These are phyloP conservation scores for Chytriomyces sp. DNA, from an alignment of 192 early-diverging fungal species.

Conservation along the genomic window DNA sequence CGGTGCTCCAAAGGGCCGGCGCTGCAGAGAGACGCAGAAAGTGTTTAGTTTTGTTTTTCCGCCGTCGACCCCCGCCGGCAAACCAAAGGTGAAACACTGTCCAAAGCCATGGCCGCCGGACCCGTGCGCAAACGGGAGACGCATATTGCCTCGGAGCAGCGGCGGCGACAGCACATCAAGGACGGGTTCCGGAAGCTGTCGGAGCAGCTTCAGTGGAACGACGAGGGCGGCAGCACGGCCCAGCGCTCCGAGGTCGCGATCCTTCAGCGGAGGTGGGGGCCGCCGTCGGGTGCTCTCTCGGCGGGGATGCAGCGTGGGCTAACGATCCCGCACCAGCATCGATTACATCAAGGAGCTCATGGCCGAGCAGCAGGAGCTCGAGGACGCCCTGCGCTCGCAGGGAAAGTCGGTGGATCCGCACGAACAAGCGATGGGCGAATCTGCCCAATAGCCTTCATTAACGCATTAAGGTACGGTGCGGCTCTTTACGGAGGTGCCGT, in stretches of 20 bases:
- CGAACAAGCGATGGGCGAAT: too few relatives aligned
- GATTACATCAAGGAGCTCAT: constrained; percentile 42
- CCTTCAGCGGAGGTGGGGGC: constrained; percentile 59
- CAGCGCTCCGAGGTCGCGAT: constrained; percentile 86
- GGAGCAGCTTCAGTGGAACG: constrained; percentile 41
- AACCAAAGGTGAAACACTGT: too few relatives aligned
- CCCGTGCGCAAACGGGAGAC: constrained; percentile 24
- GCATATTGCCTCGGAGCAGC: constrained; percentile 94
- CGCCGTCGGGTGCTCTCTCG: background rate
- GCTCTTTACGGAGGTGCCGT: background rate
- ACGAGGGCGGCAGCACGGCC: constrained; percentile 11
- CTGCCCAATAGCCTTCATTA: too few relatives aligned
- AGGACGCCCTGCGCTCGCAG: background rate
- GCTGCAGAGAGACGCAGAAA: too few relatives aligned
- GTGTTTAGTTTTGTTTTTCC: background rate
- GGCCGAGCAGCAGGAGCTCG: constrained; percentile 6
- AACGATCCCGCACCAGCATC: constrained; percentile 23
- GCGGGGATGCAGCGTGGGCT: too few relatives aligned
- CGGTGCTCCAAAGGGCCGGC: too few relatives aligned
- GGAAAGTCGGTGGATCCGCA: constrained; percentile 20
- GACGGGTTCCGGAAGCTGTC: constrained; percentile 88
- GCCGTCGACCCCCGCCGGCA: background rate
- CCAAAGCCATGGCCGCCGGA: background rate
- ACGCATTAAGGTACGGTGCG: too few relatives aligned
- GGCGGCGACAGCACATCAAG: constrained; percentile 88